A percentile compares a stretch with the other conserved stretches of the same genome.
Evolutionary conservation across 306 rosid species (phyloP).

Genomic region (Abrus pulchellus): DNA sequence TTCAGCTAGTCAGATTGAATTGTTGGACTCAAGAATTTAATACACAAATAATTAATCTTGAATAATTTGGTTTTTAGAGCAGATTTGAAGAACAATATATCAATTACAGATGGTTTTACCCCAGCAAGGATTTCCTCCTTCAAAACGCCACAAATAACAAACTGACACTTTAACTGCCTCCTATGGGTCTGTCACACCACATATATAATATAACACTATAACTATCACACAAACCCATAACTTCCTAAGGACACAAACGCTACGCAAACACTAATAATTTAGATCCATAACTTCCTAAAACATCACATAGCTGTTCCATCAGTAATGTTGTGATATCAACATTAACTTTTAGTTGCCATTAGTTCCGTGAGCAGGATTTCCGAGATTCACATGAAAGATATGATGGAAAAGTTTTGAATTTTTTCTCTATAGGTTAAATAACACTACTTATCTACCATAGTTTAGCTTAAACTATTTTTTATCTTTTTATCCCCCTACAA

Average conservation of each 20-base stretch:
- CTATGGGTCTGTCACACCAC: background rate
- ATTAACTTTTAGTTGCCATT: background rate
- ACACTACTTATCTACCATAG: background rate
- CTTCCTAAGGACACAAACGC: background rate
- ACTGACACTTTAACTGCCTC: background rate
- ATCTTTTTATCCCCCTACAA: slow-evolving; percentile 10
- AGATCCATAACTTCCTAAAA: background rate
- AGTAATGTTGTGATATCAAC: no score
- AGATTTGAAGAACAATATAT: no score
- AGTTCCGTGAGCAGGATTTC: background rate
- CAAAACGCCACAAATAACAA: background rate
- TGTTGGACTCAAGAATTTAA: background rate
- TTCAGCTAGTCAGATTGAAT: background rate
- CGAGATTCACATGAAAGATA: background rate
- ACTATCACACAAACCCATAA: background rate
- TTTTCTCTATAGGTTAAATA: slow-evolving; percentile 7
- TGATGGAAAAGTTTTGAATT: background rate
- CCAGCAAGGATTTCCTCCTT: background rate
- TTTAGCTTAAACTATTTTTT: slow-evolving; percentile 8
- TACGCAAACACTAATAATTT: background rate
- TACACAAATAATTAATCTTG: no score
- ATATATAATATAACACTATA: slow-evolving; percentile 1
- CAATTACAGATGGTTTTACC: no score
- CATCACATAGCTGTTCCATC: background rate
- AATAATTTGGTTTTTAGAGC: no score